Percentiles rank a stretch among this genome's conserved stretches.
phyloP scores from a whole-genome alignment of 1,139 yeast genomes.

The Wickerhamomyces sp. region DNA sequence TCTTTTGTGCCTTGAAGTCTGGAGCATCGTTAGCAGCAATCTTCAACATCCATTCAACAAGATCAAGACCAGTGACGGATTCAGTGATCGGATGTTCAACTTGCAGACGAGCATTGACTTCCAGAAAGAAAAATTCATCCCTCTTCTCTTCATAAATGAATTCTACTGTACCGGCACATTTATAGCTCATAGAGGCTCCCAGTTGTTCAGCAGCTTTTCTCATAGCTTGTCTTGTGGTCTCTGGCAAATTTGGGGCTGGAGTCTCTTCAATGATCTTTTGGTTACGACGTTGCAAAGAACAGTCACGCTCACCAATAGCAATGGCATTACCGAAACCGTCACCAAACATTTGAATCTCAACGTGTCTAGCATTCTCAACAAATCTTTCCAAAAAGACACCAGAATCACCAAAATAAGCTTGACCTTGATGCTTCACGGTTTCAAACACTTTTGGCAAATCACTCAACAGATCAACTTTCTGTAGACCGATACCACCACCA shows the following conservation, averaged over 20 bases:
- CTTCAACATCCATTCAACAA: conserved; percentile 94
- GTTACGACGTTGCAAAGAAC: conserved; percentile 94
- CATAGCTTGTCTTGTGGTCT: conserved; percentile 66
- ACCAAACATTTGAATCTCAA: conserved; percentile 94
- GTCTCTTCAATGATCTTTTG: conserved; percentile 96
- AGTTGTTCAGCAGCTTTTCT: conserved; percentile 81
- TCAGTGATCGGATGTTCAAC: conserved; percentile 98
- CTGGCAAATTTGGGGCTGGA: conserved; percentile 93
- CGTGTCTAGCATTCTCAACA: conserved; percentile 92
- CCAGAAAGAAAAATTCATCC: conserved; percentile 89
- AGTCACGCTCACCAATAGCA: conserved; percentile 95
- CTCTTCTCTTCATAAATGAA: conserved; percentile 81
- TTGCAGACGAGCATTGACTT: conserved; percentile 93
- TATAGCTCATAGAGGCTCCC: conserved; percentile 76
- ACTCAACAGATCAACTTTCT: conserved; percentile 75
- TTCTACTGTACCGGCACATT: conserved; percentile 97
- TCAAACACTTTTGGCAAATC: conserved; percentile 82
- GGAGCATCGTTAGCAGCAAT: conserved; percentile 91
- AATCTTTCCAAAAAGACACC: conserved; percentile 94
- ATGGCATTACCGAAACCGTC: conserved; percentile 90
- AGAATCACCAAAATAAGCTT: conserved; percentile 87
- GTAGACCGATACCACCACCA: conserved; percentile 98
- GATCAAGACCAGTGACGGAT: conserved; percentile 86
- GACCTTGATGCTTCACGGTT: conserved; percentile 91
- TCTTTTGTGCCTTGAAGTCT: conserved; percentile 49